Conservation (phyloP, 257 asterid genomes). For the Gentiana straminea region DNA sequence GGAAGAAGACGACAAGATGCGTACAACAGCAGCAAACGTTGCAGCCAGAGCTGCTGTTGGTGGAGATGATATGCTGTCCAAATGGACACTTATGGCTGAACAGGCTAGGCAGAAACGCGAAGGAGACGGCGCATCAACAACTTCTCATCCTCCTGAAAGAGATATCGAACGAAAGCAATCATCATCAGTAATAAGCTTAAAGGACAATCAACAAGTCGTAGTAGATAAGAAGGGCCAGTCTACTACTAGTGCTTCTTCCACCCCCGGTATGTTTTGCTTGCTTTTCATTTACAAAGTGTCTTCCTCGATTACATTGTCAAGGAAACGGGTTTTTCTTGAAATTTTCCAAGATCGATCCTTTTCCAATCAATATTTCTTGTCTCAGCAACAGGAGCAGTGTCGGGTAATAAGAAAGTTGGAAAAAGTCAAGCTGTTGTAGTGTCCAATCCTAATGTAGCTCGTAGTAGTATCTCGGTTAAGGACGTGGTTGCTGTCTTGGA, state of each 20-base stretch:
- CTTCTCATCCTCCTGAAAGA: slow-evolving; percentile 34
- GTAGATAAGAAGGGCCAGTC: slow-evolving; percentile 54
- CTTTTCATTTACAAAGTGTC: no score
- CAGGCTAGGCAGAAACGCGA: slow-evolving; percentile 74
- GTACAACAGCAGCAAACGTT: slow-evolving; percentile 92
- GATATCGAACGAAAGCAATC: slow-evolving; percentile 37
- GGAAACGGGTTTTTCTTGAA: no score
- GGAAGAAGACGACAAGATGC: slow-evolving; percentile 97
- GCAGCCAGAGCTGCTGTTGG: slow-evolving; percentile 98
- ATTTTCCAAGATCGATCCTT: background rate
- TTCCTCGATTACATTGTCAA: no score
- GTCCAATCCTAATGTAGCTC: slow-evolving; percentile 33
- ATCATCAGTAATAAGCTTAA: slow-evolving; percentile 29
- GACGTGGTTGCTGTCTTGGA: slow-evolving; percentile 79
- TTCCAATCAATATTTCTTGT: no score
- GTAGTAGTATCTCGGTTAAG: slow-evolving; percentile 46
- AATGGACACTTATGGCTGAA: slow-evolving; percentile 90
- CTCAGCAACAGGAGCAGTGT: slow-evolving; percentile 24
- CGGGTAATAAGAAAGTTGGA: slow-evolving; percentile 33
- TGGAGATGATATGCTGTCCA: slow-evolving; percentile 80
- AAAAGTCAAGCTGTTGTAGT: slow-evolving; percentile 38
- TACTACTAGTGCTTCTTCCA: slow-evolving; percentile 19
- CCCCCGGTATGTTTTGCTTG: slow-evolving; percentile 34
- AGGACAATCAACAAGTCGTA: slow-evolving; percentile 36
- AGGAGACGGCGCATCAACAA: slow-evolving; percentile 49